Conservation (phyloP, 23 red algal genomes). For the Agarophyton chilense region DNA sequence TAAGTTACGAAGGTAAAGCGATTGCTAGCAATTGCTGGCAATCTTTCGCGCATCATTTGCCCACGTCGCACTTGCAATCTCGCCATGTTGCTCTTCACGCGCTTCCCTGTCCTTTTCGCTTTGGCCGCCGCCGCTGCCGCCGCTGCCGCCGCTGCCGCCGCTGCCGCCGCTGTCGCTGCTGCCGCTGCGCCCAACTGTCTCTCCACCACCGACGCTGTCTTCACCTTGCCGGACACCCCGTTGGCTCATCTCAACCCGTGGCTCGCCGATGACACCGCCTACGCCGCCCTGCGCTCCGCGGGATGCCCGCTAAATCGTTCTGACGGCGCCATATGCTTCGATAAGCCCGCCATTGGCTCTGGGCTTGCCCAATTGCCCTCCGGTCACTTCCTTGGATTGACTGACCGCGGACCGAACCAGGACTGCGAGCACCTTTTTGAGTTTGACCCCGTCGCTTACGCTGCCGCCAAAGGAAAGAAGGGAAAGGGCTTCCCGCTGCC, state of each 20-base stretch:
- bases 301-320: slow-evolving; percentile 14
- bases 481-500: slow-evolving; percentile 67
- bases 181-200: slow-evolving; percentile 20
- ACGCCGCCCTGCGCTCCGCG: background rate
- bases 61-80: no score
- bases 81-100: no score
- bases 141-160: background rate
- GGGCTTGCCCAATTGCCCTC: slow-evolving; percentile 39
- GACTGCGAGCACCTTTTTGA: slow-evolving; percentile 28
- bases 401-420: slow-evolving; percentile 71
- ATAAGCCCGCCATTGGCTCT: slow-evolving; percentile 64
- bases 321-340: slow-evolving; percentile 53
- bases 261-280: background rate
- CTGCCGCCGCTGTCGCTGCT: background rate
- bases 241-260: slow-evolving; percentile 8
- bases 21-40: no score
- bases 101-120: background rate
- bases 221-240: slow-evolving; percentile 5
- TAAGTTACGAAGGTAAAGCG: no score
- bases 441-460: slow-evolving; percentile 32
- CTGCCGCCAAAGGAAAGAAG: slow-evolving; percentile 26
- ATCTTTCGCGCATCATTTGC: no score
- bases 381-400: slow-evolving; percentile 16
- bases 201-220: slow-evolving; percentile 7
- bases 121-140: background rate